phyloP scores from a whole-genome alignment of 495 filamentous ascomycete species.

The Neurospora terricola region DNA sequence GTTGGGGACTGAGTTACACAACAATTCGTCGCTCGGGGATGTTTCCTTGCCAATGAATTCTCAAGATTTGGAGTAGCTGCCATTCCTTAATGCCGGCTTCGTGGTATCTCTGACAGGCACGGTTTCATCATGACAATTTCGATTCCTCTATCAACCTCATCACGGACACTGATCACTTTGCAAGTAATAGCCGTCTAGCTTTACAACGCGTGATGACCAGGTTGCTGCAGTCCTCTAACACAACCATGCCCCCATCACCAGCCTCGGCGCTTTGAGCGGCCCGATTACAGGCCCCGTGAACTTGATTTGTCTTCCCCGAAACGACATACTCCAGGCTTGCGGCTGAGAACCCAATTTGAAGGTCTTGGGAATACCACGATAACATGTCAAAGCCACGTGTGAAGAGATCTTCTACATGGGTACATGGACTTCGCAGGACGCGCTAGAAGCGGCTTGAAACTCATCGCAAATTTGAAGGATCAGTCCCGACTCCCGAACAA shows the following conservation, averaged over 20 bases:
- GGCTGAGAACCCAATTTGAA: not conserved
- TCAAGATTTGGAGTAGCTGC: conserved; percentile 8
- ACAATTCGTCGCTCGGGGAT: not conserved
- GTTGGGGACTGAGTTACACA: not conserved
- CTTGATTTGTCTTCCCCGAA: not conserved
- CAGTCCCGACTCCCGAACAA: not conserved
- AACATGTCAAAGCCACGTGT: not conserved
- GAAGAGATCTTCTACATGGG: not conserved
- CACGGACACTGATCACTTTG: not conserved
- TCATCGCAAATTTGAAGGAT: not conserved
- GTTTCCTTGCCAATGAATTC: conserved; percentile 4
- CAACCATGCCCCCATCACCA: not conserved
- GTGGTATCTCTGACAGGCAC: conserved; percentile 21
- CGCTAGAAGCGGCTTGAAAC: not conserved
- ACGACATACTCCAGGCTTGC: not conserved
- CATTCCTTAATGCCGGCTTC: conserved; percentile 11
- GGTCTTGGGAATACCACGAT: not conserved
- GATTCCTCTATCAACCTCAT: not conserved
- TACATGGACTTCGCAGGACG: not conserved
- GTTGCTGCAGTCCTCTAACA: not conserved
- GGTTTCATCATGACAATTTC: conserved; percentile 18
- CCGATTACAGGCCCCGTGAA: not conserved
- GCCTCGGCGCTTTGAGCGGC: not conserved
- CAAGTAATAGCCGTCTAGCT: not conserved
- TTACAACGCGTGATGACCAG: not conserved